Base-by-base conservation (phyloP, 768 basidiomycete species). In the Tephrocybe sp. region DNA sequence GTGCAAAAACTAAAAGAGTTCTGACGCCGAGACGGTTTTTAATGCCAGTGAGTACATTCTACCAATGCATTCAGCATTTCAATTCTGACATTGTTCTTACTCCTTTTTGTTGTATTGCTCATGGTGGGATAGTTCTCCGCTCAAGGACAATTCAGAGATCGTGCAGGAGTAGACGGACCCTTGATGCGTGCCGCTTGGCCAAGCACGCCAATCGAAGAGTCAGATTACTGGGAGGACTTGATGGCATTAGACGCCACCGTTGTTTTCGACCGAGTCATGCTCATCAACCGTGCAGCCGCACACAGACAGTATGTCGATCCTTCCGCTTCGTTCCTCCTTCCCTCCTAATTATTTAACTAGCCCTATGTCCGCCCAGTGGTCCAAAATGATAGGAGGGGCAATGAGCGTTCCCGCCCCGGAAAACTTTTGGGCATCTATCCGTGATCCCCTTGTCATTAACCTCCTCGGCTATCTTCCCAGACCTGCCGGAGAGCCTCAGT, bases 121-220 rank as follows among this genome's bases (percentile, higher is more conserved):
- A 43, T 42, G 44, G 17, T 43, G 36, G 5, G 23, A 14, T 39
- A 58, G 59, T 67, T 65, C 48, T 63, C 66, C 22, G 42, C 35
- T 13, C 45, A 56, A 11, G 62, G 61, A 5, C 70, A 68, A 48
- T 86, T 83, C 85, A 75, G 84, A 31, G 87, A 89, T 60, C 56
- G 60, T 9, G 79, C 82, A 1, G 75, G 77, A 11, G 74, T 89
- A 60, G 80, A 86, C 59, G 74, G 78, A 17, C 82, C 82, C 44
- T 71, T 89, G 53, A 72, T 89, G 52, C 80, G 83, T 20, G 77
- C 81, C 7, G 80, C 79, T 0, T 89, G 87, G 63, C 86, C 86
- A 1, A 68, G 66, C 16, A 60, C 79, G 7, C 65, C 82, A 1
- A 76, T 89, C 20, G 84, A 88, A 56, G 69, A 75, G 26, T 68